Evolutionary conservation across 2,329 filamentous ascomycete genomes (phyloP), one percentile per base, ranked within the genome.

Genomic region (Dichotomopilus funicola): DNA sequence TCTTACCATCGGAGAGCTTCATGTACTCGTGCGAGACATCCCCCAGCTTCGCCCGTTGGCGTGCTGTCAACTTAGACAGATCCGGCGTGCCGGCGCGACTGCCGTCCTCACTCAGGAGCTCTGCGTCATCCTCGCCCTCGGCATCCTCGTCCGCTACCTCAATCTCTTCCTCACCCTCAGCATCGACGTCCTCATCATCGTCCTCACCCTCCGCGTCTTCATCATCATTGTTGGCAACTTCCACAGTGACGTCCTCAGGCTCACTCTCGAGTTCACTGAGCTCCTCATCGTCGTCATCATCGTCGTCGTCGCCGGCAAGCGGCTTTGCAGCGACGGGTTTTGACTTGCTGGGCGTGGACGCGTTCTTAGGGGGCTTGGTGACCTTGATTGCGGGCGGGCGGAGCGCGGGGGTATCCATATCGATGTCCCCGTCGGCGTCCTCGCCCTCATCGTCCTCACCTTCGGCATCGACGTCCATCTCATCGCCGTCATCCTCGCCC

Each of bases 1-100:
- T 65, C 77, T 60, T 69, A 79, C 80, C 80, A 68, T 84, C 80
- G 3, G 81, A 83, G 0, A 84, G 67, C 66, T 83, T 83, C 76
- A 83, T 77, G 65, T 75, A 79, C 63, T 78, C 76, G 66, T 74
- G 77, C 45, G 72, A 76, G 61, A 69, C 75, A 40, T 82, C 80
- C 51, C 81, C 80, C 50, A 83, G 82, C 12, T 80, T 75, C 33
- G 81, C 81, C 41, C 81, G 73, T 64, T 84, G 81, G 27, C 81
- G 74, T 63, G 80, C 80, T 4, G 81, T 84, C 78, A 84, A 80
- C 68, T 81, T 82, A 38, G 78, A 73, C 37, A 83, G 66, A 62
- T 83, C 79, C 0, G 76, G 78, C 4, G 78, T 77, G 43, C 73
- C 79, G 5, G 69, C 78, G 38, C 72, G 72, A 63, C 76, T 79